phyloP scores from a whole-genome alignment of 2,329 filamentous ascomycete species.

The Penicillium hordei region DNA sequence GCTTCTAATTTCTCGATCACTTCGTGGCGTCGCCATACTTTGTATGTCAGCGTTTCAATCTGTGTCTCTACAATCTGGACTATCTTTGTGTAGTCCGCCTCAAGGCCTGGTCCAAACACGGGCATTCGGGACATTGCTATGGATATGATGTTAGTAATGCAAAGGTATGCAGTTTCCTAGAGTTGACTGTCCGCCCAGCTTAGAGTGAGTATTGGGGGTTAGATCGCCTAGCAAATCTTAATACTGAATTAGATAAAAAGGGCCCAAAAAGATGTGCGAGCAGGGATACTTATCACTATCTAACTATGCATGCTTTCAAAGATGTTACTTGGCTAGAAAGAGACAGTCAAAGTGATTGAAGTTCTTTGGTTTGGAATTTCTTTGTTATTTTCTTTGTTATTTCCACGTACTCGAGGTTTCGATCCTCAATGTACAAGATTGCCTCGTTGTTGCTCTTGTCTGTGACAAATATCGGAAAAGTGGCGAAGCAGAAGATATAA shows the following conservation, averaged over 20 bases:
- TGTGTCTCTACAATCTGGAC: background rate
- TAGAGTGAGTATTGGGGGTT: too few relatives aligned
- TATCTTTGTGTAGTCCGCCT: background rate
- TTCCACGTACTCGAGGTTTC: too few relatives aligned
- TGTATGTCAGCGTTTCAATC: background rate
- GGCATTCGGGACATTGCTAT: background rate
- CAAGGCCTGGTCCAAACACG: background rate
- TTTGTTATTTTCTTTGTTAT: background rate
- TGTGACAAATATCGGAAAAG: background rate
- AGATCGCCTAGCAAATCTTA: too few relatives aligned
- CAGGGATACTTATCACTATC: background rate
- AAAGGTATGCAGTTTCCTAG: background rate
- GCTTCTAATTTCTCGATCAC: background rate
- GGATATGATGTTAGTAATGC: background rate
- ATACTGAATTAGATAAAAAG: too few relatives aligned
- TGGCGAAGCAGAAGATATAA: background rate
- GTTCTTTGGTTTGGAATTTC: background rate
- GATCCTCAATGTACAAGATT: background rate
- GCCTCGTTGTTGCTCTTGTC: background rate
- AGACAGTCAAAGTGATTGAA: background rate
- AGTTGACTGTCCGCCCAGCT: too few relatives aligned
- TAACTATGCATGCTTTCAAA: background rate
- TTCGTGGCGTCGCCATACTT: background rate
- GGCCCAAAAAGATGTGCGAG: too few relatives aligned
- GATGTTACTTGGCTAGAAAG: background rate